phyloP scores from a whole-genome alignment of 768 basidiomycete genomes.

The Mycena filopes region DNA sequence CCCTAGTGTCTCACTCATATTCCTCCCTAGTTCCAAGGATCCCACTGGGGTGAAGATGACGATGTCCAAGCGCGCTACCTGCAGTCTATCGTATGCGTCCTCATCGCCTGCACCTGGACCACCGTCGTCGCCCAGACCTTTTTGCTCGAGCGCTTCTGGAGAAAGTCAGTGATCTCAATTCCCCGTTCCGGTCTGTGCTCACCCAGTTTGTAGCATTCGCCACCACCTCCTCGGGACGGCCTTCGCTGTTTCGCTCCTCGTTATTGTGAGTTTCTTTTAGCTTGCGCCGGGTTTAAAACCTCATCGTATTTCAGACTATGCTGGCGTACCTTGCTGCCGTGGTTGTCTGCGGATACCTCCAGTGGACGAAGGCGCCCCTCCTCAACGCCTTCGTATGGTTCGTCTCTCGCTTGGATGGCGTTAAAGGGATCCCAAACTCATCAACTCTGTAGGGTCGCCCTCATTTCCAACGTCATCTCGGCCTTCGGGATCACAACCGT shows the following conservation, averaged over 20 bases:
- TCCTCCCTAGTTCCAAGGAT: slow-evolving; percentile 9
- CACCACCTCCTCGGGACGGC: slow-evolving; percentile 29
- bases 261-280: slow-evolving; percentile 5
- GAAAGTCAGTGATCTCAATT: slow-evolving; percentile 13
- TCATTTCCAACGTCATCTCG: slow-evolving; percentile 21
- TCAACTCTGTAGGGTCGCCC: slow-evolving; percentile 9
- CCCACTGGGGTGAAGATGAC: slow-evolving; percentile 29
- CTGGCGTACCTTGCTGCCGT: slow-evolving; percentile 18
- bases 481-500: slow-evolving; percentile 24
- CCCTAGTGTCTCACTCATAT: neutral
- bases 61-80: slow-evolving; percentile 18
- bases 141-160: slow-evolving; percentile 29
- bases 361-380: slow-evolving; percentile 19
- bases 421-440: neutral
- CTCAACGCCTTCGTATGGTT: slow-evolving; percentile 16
- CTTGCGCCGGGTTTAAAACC: neutral
- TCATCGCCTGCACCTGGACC: slow-evolving; percentile 9
- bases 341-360: slow-evolving; percentile 25
- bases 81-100: slow-evolving; percentile 12
- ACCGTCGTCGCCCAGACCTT: slow-evolving; percentile 12
- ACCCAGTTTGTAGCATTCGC: slow-evolving; percentile 18
- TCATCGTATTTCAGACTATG: slow-evolving; percentile 5
- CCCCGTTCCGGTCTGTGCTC: neutral
- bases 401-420: neutral
- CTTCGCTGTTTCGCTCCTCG: slow-evolving; percentile 22